Evolutionary conservation across 2,329 filamentous ascomycete species (phyloP).

Genomic region (Ceratocystiopsis sp.): DNA sequence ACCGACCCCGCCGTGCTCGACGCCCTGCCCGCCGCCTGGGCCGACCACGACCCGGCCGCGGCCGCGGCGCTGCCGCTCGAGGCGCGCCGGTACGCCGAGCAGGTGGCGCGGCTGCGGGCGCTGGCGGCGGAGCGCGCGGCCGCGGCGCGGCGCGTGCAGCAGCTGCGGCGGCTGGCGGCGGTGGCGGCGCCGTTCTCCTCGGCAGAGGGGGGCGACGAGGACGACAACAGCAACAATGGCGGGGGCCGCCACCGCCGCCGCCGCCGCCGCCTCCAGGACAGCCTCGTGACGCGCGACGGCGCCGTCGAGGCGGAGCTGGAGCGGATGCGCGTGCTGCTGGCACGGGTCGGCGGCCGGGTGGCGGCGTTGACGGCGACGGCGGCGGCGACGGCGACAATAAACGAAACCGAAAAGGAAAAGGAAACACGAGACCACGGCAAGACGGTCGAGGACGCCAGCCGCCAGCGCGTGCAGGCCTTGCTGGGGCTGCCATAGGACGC

Average conservation of each 20-base stretch:
- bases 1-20: slow-evolving; percentile 26
- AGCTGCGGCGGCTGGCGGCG: slow-evolving; percentile 30
- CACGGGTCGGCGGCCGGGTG: slow-evolving; percentile 39
- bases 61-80: slow-evolving; percentile 25
- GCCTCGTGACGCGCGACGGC: slow-evolving; percentile 47
- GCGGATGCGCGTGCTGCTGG: slow-evolving; percentile 46
- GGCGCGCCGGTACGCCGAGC: slow-evolving; percentile 32
- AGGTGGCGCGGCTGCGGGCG: slow-evolving; percentile 29
- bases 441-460: slow-evolving; percentile 21
- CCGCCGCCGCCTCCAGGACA: slow-evolving; percentile 38
- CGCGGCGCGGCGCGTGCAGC: slow-evolving; percentile 20
- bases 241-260: slow-evolving; percentile 2
- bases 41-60: slow-evolving; percentile 20
- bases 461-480: slow-evolving; percentile 24
- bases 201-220: slow-evolving; percentile 9
- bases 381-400: neutral
- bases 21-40: slow-evolving; percentile 30
- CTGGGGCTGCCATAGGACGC: slow-evolving; percentile 17
- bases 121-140: slow-evolving; percentile 29
- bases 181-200: too few relatives aligned
- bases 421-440: slow-evolving; percentile 8
- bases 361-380: slow-evolving; percentile 15
- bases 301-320: slow-evolving; percentile 49
- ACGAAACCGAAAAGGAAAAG: too few relatives aligned
- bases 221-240: neutral